phyloP scores from a whole-genome alignment of 2,329 filamentous ascomycete genomes.

The Fusarium nematophilum region DNA sequence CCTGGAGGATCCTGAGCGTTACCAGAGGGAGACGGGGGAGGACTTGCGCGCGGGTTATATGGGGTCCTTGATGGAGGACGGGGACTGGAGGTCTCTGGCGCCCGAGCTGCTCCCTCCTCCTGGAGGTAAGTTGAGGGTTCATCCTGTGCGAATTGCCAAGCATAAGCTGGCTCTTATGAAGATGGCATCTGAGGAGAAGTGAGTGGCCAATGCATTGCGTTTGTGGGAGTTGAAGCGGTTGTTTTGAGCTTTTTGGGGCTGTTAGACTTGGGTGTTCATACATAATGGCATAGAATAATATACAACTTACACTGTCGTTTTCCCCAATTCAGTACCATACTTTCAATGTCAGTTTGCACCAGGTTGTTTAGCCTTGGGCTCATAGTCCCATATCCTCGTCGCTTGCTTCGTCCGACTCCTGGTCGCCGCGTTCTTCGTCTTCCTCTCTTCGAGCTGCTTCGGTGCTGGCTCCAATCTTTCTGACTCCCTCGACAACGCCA shows the following conservation, averaged over 20 bases:
- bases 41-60: constrained; percentile 18
- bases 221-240: background rate
- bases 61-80: constrained; percentile 7
- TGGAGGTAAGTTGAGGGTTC: constrained; percentile 28
- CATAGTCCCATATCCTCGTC: constrained; percentile 65
- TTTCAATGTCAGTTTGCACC: background rate
- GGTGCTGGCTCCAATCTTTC: constrained; percentile 83
- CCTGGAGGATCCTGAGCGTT: constrained; percentile 10
- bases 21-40: constrained; percentile 2
- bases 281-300: constrained; percentile 1
- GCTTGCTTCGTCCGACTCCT: constrained; percentile 70
- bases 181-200: background rate
- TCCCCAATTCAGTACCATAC: background rate
- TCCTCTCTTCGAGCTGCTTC: constrained; percentile 83
- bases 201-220: constrained; percentile 1
- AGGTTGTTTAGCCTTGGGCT: constrained; percentile 20
- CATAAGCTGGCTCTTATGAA: constrained; percentile 16
- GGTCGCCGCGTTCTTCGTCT: constrained; percentile 73
- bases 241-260: constrained; percentile 11
- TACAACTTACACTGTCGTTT: constrained; percentile 29
- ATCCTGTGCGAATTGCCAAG: constrained; percentile 32
- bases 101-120: constrained; percentile 20
- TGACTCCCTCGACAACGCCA: constrained; percentile 87
- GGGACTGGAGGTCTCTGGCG: constrained; percentile 6
- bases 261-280: constrained; percentile 14